phyloP scores from a whole-genome alignment of 441 rosid species.

The Populus hybrid region DNA sequence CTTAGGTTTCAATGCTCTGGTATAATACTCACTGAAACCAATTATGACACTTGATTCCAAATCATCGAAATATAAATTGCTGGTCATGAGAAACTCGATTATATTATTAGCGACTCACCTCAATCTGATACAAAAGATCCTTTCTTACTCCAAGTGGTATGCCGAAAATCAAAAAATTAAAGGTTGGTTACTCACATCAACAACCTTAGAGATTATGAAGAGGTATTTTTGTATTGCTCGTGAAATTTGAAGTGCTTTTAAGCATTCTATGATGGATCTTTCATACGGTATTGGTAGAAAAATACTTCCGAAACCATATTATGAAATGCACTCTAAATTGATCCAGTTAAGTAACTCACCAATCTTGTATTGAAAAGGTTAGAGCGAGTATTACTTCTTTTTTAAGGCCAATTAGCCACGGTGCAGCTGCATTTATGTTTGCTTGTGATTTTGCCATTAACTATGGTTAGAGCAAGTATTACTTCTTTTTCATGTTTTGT shows the following conservation, averaged over 20 bases:
- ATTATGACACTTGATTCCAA: constrained; percentile 14
- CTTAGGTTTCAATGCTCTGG: background rate
- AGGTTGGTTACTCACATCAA: background rate
- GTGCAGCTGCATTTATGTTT: too few species aligned
- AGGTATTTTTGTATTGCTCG: background rate
- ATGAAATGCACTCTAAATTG: too few species aligned
- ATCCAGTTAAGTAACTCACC: too few species aligned
- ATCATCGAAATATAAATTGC: constrained; percentile 14
- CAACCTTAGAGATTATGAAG: background rate
- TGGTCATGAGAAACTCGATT: background rate
- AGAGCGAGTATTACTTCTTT: too few species aligned
- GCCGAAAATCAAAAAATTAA: constrained; percentile 9
- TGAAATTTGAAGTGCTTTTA: constrained; percentile 14
- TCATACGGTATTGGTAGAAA: too few species aligned
- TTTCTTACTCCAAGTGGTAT: background rate
- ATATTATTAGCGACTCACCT: background rate
- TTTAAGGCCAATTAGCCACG: too few species aligned
- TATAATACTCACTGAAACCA: constrained; percentile 4
- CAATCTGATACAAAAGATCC: background rate
- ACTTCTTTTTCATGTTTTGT: too few species aligned
- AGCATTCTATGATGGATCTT: constrained; percentile 16
- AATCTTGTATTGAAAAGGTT: too few species aligned
- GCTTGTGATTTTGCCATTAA: too few species aligned
- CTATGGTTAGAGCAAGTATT: too few species aligned
- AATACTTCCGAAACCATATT: too few species aligned